Evolutionary conservation across 768 basidiomycete species (phyloP).

Genomic region (Tulasnella sp.): DNA sequence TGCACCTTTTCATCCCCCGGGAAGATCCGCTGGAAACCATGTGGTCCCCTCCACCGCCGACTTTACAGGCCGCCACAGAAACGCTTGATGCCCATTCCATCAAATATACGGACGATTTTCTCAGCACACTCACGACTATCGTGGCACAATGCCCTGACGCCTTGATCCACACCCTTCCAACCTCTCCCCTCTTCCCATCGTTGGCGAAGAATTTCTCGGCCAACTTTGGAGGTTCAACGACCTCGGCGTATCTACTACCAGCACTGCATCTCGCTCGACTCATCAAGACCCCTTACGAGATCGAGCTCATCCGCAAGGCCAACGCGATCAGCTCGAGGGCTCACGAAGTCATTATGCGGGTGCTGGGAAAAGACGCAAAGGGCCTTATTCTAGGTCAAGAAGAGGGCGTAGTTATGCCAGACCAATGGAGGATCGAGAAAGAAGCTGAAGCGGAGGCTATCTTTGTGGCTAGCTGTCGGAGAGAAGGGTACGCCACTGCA

Average conservation of each 20-base stretch:
- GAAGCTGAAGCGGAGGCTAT: slow-evolving; percentile 93
- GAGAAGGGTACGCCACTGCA: slow-evolving; percentile 60
- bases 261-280: slow-evolving; percentile 79
- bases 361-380: slow-evolving; percentile 67
- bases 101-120: slow-evolving; percentile 43
- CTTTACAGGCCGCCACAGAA: slow-evolving; percentile 47
- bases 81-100: slow-evolving; percentile 35
- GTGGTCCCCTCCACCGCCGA: slow-evolving; percentile 83
- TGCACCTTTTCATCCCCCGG: slow-evolving; percentile 72
- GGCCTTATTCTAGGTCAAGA: slow-evolving; percentile 37
- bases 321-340: slow-evolving; percentile 83
- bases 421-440: slow-evolving; percentile 83
- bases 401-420: slow-evolving; percentile 45
- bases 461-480: slow-evolving; percentile 81
- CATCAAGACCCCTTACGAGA: slow-evolving; percentile 66
- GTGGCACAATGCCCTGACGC: slow-evolving; percentile 44
- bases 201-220: slow-evolving; percentile 41
- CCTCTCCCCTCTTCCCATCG: slow-evolving; percentile 43
- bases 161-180: slow-evolving; percentile 59
- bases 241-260: slow-evolving; percentile 57
- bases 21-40: slow-evolving; percentile 64
- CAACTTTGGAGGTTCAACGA: slow-evolving; percentile 34
- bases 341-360: slow-evolving; percentile 87
- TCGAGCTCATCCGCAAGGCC: slow-evolving; percentile 66
- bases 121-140: slow-evolving; percentile 40